These are phyloP conservation scores for Alnus rubra DNA, from an alignment of 306 rosid species.

Conservation along the genomic window DNA sequence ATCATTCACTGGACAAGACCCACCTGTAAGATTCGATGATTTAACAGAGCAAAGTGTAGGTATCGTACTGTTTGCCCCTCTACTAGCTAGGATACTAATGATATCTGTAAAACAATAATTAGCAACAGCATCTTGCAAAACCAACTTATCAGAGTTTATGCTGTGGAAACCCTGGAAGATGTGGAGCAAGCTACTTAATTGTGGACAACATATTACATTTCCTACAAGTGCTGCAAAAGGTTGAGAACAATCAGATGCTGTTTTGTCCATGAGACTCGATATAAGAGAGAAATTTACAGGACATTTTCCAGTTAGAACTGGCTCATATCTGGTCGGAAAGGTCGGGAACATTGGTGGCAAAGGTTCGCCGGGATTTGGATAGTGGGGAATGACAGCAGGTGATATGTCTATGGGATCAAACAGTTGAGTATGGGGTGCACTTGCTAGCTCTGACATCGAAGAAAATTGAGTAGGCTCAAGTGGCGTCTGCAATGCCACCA, in stretches of 20 bases:
- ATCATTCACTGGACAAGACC: constrained; percentile 90
- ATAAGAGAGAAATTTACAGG: constrained; percentile 81
- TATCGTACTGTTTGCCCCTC: constrained; percentile 77
- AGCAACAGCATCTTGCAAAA: constrained; percentile 59
- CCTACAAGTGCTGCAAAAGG: constrained; percentile 87
- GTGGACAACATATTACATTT: constrained; percentile 94
- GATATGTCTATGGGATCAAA: constrained; percentile 95
- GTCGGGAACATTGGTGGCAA: constrained; percentile 87
- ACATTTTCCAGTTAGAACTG: constrained; percentile 87
- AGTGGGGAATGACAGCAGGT: constrained; percentile 82
- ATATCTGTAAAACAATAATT: constrained; percentile 83
- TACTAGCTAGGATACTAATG: constrained; percentile 73
- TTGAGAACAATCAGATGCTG: constrained; percentile 82
- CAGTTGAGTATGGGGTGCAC: constrained; percentile 63
- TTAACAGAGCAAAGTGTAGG: constrained; percentile 73
- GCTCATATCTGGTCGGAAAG: constrained; percentile 78
- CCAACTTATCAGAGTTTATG: constrained; percentile 62
- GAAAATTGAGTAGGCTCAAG: constrained; percentile 39
- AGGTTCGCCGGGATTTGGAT: constrained; percentile 64
- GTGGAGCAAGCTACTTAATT: constrained; percentile 81
- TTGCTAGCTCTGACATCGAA: constrained; percentile 53
- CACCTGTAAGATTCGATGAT: constrained; percentile 82
- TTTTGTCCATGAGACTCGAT: constrained; percentile 69
- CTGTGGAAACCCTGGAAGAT: constrained; percentile 82
- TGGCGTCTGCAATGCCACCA: constrained; percentile 45